Conservation (phyloP, 73 alveolate species). For the Diophrys appendiculata region DNA sequence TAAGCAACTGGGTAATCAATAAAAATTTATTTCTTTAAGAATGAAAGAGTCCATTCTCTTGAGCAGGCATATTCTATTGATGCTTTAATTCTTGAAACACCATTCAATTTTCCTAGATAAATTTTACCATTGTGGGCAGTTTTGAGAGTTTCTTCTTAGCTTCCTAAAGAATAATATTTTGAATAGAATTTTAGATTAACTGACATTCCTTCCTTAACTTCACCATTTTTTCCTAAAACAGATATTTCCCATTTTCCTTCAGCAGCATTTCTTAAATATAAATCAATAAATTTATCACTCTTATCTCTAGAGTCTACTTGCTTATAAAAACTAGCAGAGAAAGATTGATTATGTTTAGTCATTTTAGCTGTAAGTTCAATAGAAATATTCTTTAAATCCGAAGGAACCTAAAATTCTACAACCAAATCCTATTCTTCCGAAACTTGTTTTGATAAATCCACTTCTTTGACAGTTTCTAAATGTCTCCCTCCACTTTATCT, state of each 20-base stretch:
- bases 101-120: slow-evolving; percentile 33
- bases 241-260: slow-evolving; percentile 6
- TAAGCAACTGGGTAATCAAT: slow-evolving; percentile 24
- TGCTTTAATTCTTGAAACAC: slow-evolving; percentile 8
- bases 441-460: slow-evolving; percentile 23
- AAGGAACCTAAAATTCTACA: slow-evolving; percentile 50
- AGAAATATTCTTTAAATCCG: slow-evolving; percentile 4
- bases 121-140: slow-evolving; percentile 52
- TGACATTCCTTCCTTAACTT: slow-evolving; percentile 22
- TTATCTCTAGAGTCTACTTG: background rate
- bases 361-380: slow-evolving; percentile 12
- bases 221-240: slow-evolving; percentile 58
- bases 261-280: background rate
- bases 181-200: slow-evolving; percentile 1
- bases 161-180: background rate
- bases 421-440: slow-evolving; percentile 16
- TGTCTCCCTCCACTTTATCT: slow-evolving; percentile 19
- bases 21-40: background rate
- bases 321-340: background rate
- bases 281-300: background rate
- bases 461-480: slow-evolving; percentile 56
- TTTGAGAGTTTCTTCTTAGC: slow-evolving; percentile 2
- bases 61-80: background rate
- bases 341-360: background rate
- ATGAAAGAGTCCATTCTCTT: slow-evolving; percentile 10